Conservation (phyloP, 2,329 filamentous ascomycete genomes). For the Fusarium armeniacum region DNA sequence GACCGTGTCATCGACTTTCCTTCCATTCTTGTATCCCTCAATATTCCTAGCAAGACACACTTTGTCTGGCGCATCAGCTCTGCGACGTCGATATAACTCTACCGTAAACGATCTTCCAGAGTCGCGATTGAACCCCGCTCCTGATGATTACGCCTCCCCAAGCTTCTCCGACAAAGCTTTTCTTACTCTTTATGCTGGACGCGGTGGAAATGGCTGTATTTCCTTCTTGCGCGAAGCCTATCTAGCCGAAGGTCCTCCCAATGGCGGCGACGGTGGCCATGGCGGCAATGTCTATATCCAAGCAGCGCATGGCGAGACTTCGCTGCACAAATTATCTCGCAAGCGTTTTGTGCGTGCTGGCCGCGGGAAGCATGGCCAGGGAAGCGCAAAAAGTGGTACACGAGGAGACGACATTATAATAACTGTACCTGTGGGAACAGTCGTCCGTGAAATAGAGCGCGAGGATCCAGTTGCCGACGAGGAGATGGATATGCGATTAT, state of each 20-base stretch:
- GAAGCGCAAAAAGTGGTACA: slow-evolving; percentile 79
- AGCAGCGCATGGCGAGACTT: slow-evolving; percentile 90
- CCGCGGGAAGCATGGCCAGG: slow-evolving; percentile 82
- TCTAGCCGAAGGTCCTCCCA: slow-evolving; percentile 87
- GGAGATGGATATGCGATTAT: slow-evolving; percentile 54
- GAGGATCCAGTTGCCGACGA: slow-evolving; percentile 83
- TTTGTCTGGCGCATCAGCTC: slow-evolving; percentile 21
- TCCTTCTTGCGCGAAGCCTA: slow-evolving; percentile 95
- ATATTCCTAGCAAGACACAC: slow-evolving; percentile 52
- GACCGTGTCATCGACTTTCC: slow-evolving; percentile 45
- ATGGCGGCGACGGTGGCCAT: slow-evolving; percentile 93
- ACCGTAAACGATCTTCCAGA: slow-evolving; percentile 57
- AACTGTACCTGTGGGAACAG: slow-evolving; percentile 91
- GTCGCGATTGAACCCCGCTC: slow-evolving; percentile 81
- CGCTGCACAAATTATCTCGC: slow-evolving; percentile 89
- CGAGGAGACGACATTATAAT: slow-evolving; percentile 90
- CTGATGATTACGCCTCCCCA: slow-evolving; percentile 85
- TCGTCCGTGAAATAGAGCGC: slow-evolving; percentile 85
- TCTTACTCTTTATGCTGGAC: slow-evolving; percentile 81
- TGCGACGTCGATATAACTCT: slow-evolving; percentile 47
- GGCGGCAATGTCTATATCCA: slow-evolving; percentile 96
- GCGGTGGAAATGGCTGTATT: slow-evolving; percentile 91
- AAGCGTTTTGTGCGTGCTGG: slow-evolving; percentile 80
- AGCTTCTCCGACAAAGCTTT: slow-evolving; percentile 90
- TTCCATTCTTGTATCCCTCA: slow-evolving; percentile 65